Evolutionary conservation across 2,329 filamentous ascomycete species (phyloP).

Genomic region (Xylaria sp.): DNA sequence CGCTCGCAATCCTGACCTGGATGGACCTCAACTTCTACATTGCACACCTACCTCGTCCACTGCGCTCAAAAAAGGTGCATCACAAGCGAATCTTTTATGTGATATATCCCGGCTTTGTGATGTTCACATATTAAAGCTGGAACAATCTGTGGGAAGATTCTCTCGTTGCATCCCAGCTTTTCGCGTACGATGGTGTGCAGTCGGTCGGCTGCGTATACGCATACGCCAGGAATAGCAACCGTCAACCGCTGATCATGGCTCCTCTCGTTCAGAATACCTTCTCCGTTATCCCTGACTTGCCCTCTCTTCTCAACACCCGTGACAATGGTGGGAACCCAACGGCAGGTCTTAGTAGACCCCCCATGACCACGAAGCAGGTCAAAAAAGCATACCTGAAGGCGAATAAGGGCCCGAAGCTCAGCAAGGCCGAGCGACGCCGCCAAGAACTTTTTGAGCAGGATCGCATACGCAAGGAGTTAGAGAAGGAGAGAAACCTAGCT

Average conservation of each 20-base stretch:
- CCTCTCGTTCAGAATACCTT: slow-evolving; percentile 35
- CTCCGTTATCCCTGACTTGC: slow-evolving; percentile 34
- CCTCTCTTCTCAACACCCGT: slow-evolving; percentile 22
- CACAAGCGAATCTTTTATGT: too few species aligned
- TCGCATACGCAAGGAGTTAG: slow-evolving; percentile 47
- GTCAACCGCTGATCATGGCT: slow-evolving; percentile 21
- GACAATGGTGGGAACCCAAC: slow-evolving; percentile 7
- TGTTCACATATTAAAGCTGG: background rate
- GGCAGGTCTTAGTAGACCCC: slow-evolving; percentile 28
- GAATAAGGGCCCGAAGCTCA: slow-evolving; percentile 38
- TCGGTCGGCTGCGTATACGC: slow-evolving; percentile 1
- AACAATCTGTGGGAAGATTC: background rate
- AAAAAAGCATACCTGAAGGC: slow-evolving; percentile 42
- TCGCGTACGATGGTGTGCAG: slow-evolving; percentile 4
- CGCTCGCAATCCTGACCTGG: too few species aligned
- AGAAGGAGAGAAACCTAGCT: slow-evolving; percentile 43
- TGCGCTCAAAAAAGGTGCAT: too few species aligned
- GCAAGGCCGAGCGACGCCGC: slow-evolving; percentile 40
- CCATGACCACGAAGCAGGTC: slow-evolving; percentile 47
- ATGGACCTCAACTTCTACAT: too few species aligned
- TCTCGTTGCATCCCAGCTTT: slow-evolving; percentile 4
- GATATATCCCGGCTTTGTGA: background rate
- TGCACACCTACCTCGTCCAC: too few species aligned
- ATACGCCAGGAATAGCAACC: slow-evolving; percentile 5
- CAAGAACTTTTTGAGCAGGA: slow-evolving; percentile 46